Conservation (phyloP, 768 basidiomycete genomes). For the Boletus pseudo-olivaceus region DNA sequence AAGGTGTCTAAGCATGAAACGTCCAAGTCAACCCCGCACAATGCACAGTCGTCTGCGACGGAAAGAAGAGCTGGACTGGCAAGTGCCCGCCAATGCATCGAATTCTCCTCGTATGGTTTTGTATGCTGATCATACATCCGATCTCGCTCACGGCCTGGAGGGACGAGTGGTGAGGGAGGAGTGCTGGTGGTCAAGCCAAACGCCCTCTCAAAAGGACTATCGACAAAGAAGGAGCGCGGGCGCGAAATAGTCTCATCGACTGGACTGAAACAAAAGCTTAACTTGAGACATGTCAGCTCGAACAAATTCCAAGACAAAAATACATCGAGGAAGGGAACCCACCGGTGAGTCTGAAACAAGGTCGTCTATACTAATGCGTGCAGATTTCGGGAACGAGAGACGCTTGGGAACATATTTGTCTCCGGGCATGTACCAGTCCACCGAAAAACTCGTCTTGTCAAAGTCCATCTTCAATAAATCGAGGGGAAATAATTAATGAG, state of each 20-base stretch:
- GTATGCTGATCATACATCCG: constrained; percentile 6
- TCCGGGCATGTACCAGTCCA: constrained; percentile 31
- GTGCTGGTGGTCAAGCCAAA: constrained; percentile 21
- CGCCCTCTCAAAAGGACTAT: constrained; percentile 13
- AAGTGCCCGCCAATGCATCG: constrained; percentile 1
- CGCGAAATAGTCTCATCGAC: constrained; percentile 8
- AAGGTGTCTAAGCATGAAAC: constrained; percentile 34
- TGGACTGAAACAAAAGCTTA: constrained; percentile 23
- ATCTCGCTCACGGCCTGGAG: constrained; percentile 2
- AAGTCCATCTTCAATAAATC: constrained; percentile 29
- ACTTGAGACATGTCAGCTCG: constrained; percentile 16
- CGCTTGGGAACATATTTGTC: constrained; percentile 25
- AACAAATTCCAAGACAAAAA: not conserved
- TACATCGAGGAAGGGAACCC: not conserved
- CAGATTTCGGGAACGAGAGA: constrained; percentile 34
- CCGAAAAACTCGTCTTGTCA: constrained; percentile 29
- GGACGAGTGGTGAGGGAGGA: constrained; percentile 11
- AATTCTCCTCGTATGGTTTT: constrained; percentile 2
- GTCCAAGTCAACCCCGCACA: constrained; percentile 35
- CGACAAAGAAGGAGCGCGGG: constrained; percentile 15
- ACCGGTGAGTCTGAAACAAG: constrained; percentile 28
- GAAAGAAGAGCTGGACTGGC: constrained; percentile 9
- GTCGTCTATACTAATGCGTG: constrained; percentile 31
- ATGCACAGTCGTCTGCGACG: constrained; percentile 22
- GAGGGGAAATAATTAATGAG: constrained; percentile 5